These are phyloP conservation scores for Taiwanofungus camphoratus DNA, from an alignment of 1,284 basidiomycete species.

Conservation along the genomic window DNA sequence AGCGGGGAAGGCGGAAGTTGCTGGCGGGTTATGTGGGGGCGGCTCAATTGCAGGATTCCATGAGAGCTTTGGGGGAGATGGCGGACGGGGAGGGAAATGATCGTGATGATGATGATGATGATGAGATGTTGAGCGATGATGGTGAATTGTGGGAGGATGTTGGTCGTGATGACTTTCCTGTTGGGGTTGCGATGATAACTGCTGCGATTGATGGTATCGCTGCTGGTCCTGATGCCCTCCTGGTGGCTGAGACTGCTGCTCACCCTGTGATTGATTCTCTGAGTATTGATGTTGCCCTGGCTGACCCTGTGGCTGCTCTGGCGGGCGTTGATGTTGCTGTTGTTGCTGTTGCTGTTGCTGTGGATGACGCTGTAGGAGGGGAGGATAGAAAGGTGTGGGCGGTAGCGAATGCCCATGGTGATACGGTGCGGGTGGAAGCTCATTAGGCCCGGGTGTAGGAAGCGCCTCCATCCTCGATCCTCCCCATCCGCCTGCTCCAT, in stretches of 20 bases:
- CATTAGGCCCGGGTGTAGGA: slow-evolving; percentile 54
- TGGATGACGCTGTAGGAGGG: slow-evolving; percentile 5
- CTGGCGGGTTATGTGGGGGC: slow-evolving; percentile 55
- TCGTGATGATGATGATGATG: slow-evolving; percentile 18
- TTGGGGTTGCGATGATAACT: slow-evolving; percentile 9
- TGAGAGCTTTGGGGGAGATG: slow-evolving; percentile 57
- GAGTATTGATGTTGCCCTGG: slow-evolving; percentile 4
- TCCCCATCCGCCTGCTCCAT: no score
- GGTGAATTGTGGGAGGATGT: slow-evolving; percentile 6
- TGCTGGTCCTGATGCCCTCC: slow-evolving; percentile 13
- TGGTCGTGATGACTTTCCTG: slow-evolving; percentile 1
- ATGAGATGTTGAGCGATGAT: slow-evolving; percentile 6
- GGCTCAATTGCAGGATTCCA: slow-evolving; percentile 72
- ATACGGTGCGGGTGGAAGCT: slow-evolving; percentile 39
- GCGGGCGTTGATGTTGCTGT: slow-evolving; percentile 8
- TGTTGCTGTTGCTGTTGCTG: slow-evolving; percentile 8
- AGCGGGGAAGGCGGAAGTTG: slow-evolving; percentile 49
- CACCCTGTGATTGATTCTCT: slow-evolving; percentile 2
- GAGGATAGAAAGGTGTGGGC: slow-evolving; percentile 18
- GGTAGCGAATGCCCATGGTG: slow-evolving; percentile 29
- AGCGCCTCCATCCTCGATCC: slow-evolving; percentile 35
- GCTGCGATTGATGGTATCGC: slow-evolving; percentile 10
- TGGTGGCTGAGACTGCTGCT: background rate
- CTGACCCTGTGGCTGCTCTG: slow-evolving; percentile 13
- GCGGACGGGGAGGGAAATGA: slow-evolving; percentile 31